phyloP scores from a whole-genome alignment of 2,329 filamentous ascomycete genomes.

The Talaromyces sp. region DNA sequence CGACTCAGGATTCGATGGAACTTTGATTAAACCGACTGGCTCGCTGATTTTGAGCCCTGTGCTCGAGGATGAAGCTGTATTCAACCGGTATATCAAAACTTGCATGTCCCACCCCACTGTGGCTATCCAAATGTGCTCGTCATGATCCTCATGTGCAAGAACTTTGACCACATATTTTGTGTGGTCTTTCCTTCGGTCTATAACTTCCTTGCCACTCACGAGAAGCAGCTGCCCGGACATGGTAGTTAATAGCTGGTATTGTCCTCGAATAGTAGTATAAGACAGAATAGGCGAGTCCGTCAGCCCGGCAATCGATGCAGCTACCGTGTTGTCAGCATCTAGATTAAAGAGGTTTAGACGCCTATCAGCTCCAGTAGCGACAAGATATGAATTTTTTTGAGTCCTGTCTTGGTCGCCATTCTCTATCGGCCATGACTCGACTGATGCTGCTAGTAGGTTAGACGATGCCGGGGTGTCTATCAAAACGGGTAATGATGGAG shows the following conservation, averaged over 20 bases:
- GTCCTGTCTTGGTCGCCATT: slow-evolving; percentile 16
- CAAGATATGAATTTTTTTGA: slow-evolving; percentile 28
- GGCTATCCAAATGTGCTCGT: slow-evolving; percentile 43
- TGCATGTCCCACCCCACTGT: slow-evolving; percentile 62
- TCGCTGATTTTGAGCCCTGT: slow-evolving; percentile 23
- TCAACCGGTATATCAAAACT: slow-evolving; percentile 50
- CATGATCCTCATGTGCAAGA: slow-evolving; percentile 34
- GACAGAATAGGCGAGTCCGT: slow-evolving; percentile 52
- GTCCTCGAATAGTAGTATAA: slow-evolving; percentile 41
- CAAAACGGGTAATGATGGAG: slow-evolving; percentile 44
- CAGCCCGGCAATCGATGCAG: slow-evolving; percentile 28
- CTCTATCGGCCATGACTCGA: slow-evolving; percentile 36
- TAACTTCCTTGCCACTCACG: slow-evolving; percentile 41
- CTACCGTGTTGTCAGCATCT: slow-evolving; percentile 20
- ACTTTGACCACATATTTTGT: slow-evolving; percentile 58
- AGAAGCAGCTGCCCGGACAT: slow-evolving; percentile 59
- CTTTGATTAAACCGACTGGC: slow-evolving; percentile 28
- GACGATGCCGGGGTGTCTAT: slow-evolving; percentile 46
- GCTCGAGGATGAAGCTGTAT: neutral
- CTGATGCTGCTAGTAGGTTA: slow-evolving; percentile 54
- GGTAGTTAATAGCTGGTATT: slow-evolving; percentile 50
- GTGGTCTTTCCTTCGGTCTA: slow-evolving; percentile 55
- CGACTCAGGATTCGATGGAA: slow-evolving; percentile 56
- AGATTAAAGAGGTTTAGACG: slow-evolving; percentile 47
- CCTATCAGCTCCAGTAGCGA: slow-evolving; percentile 48